Evolutionary conservation across 192 early-diverging fungal species (phyloP).

Genomic region (Allomyces macrogynus): DNA sequence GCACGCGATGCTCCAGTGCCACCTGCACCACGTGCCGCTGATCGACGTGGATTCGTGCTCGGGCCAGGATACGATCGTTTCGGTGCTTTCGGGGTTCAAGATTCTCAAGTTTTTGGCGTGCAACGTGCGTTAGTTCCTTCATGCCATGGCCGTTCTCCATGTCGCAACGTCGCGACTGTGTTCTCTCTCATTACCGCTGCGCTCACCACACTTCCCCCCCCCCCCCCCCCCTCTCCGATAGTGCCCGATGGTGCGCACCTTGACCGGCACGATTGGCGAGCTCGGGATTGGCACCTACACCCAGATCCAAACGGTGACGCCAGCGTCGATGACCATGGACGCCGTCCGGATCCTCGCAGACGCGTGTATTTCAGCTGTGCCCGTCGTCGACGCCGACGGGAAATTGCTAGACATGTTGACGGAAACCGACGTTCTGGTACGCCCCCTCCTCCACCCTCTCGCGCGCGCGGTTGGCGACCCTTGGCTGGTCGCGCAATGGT

Average conservation of each 20-base stretch:
- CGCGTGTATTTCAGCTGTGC: background rate
- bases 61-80: slow-evolving; percentile 68
- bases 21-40: slow-evolving; percentile 72
- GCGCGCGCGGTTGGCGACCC: too few species aligned
- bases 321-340: background rate
- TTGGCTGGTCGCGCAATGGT: too few species aligned
- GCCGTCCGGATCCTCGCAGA: background rate
- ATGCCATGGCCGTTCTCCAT: too few species aligned
- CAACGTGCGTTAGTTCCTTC: slow-evolving; percentile 51
- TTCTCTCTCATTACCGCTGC: too few species aligned
- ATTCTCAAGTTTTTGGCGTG: slow-evolving; percentile 73
- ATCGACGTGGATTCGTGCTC: slow-evolving; percentile 59
- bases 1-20: slow-evolving; percentile 49
- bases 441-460: too few species aligned
- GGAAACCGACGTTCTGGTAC: background rate
- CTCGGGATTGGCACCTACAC: background rate
- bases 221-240: too few species aligned
- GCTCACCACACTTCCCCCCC: too few species aligned
- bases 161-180: too few species aligned
- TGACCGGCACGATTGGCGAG: background rate
- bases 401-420: background rate
- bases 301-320: background rate
- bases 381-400: background rate
- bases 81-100: slow-evolving; percentile 70
- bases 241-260: too few species aligned